Evolutionary conservation across 169 alveolate genomes (phyloP), one percentile per base, ranked within the genome.

Genomic region (Plasmodium inui): DNA sequence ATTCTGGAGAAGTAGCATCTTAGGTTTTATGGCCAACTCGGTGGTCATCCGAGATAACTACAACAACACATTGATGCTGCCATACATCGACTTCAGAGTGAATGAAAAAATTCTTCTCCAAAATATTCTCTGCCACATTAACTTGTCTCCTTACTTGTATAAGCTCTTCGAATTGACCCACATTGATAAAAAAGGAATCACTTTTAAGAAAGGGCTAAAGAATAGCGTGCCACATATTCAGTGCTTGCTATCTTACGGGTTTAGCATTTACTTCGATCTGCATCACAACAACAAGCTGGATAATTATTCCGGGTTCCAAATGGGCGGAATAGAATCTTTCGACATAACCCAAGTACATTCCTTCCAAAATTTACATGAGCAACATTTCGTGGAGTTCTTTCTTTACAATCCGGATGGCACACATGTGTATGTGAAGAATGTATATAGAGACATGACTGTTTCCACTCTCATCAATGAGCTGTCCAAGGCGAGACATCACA

Each of bases 171-270:
- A 91, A 32, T 74, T 82, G 30, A 26, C 92, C 8, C 95, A 91
- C 74, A 72, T 91, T 17, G 95, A 91, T 82, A 91, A 81, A 37
- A 82, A 71, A 30, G 83, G 95, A 81, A 41, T 39, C 28, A 91
- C 71, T 32, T 91, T 81, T 82, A 67, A 67, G 76, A 91, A 91
- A 82, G 46, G 39, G 4, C 61, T 91, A 46, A 80, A 57, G 55
- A 91, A 91, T 82, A 91, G 72, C 57, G 57, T 91, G 55, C 86
- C 95, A 46, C 95, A 91, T 72, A 91, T 91, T 81, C 95, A 91
- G 55, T 91, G 95, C 41, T 82, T 91, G 34, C 82, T 82, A 72
- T 80, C 95, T 3, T 76, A 46, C 46, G 95, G 95, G 46, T 44
- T 91, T 81, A 81, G 55, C 57, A 82, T 82, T 81, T 91, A 81